Evolutionary conservation across 1,139 yeast genomes (phyloP).

Genomic region (Blastobotrys elegans): DNA sequence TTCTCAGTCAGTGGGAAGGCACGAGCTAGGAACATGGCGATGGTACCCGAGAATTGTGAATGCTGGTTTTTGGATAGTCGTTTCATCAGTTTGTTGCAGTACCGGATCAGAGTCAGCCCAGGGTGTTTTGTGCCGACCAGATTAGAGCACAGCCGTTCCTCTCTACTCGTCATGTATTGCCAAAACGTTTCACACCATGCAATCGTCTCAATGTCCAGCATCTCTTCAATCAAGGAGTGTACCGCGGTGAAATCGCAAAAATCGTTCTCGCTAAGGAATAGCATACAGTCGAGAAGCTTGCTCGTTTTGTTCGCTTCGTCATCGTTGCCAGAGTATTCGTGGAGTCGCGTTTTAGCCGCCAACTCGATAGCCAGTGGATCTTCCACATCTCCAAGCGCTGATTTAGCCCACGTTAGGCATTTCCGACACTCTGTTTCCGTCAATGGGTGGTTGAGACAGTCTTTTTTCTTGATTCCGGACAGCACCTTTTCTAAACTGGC

Average conservation of each 20-base stretch:
- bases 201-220: slow-evolving; percentile 35
- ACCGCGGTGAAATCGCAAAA: slow-evolving; percentile 25
- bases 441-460: neutral
- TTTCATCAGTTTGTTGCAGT: slow-evolving; percentile 36
- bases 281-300: slow-evolving; percentile 5
- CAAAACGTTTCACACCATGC: slow-evolving; percentile 36
- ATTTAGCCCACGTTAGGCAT: neutral
- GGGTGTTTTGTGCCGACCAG: slow-evolving; percentile 34
- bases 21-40: slow-evolving; percentile 35
- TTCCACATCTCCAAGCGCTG: neutral
- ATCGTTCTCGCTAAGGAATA: slow-evolving; percentile 4
- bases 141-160: slow-evolving; percentile 25
- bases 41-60: slow-evolving; percentile 36
- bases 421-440: neutral
- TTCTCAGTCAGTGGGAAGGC: slow-evolving; percentile 38
- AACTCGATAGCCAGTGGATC: slow-evolving; percentile 8
- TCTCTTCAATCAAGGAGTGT: slow-evolving; percentile 33
- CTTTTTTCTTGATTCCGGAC: neutral
- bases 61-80: slow-evolving; percentile 36
- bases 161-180: slow-evolving; percentile 34
- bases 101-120: slow-evolving; percentile 37
- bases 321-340: slow-evolving; percentile 9
- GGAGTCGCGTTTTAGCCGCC: slow-evolving; percentile 9
- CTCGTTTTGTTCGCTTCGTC: neutral
- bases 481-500: neutral